Conservation (phyloP, 1,284 basidiomycete species). For the Microbotryum scabiosae region DNA sequence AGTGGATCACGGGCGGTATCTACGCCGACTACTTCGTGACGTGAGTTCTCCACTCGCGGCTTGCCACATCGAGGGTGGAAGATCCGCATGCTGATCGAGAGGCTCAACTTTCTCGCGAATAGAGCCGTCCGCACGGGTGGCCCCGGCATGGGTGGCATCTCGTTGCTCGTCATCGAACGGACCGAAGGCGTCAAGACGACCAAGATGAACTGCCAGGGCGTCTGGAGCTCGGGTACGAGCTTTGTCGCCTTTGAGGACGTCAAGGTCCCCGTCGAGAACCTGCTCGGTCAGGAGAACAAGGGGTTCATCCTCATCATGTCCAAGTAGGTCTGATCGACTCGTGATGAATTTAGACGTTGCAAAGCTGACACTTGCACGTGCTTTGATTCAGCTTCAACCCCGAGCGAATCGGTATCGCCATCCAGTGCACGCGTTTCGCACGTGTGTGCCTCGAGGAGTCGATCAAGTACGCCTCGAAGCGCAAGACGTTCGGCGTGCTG, state of each 20-base stretch:
- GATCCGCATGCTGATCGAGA: background rate
- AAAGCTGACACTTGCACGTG: background rate
- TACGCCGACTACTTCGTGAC: slow-evolving; percentile 37
- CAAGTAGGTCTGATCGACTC: slow-evolving; percentile 22
- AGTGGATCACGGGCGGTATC: slow-evolving; percentile 36
- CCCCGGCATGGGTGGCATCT: slow-evolving; percentile 40
- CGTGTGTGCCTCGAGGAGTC: slow-evolving; percentile 25
- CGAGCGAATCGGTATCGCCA: slow-evolving; percentile 29
- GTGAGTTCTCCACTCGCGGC: background rate
- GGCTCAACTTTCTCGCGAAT: slow-evolving; percentile 19
- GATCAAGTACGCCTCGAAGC: slow-evolving; percentile 32
- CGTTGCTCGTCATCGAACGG: slow-evolving; percentile 37
- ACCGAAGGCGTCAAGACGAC: slow-evolving; percentile 33
- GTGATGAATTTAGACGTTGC: no score
- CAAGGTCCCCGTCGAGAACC: slow-evolving; percentile 38
- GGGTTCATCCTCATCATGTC: slow-evolving; percentile 29
- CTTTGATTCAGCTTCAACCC: background rate
- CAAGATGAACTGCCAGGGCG: slow-evolving; percentile 38
- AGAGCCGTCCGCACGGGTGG: slow-evolving; percentile 40
- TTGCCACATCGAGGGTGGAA: background rate
- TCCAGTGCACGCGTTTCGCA: slow-evolving; percentile 32
- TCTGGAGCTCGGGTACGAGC: slow-evolving; percentile 37
- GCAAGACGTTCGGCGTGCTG: slow-evolving; percentile 32
- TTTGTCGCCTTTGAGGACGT: slow-evolving; percentile 40
- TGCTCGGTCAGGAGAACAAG: slow-evolving; percentile 33